These are phyloP conservation scores for Rugosomyces carneus DNA, from an alignment of 1,284 basidiomycete species.

Conservation along the genomic window DNA sequence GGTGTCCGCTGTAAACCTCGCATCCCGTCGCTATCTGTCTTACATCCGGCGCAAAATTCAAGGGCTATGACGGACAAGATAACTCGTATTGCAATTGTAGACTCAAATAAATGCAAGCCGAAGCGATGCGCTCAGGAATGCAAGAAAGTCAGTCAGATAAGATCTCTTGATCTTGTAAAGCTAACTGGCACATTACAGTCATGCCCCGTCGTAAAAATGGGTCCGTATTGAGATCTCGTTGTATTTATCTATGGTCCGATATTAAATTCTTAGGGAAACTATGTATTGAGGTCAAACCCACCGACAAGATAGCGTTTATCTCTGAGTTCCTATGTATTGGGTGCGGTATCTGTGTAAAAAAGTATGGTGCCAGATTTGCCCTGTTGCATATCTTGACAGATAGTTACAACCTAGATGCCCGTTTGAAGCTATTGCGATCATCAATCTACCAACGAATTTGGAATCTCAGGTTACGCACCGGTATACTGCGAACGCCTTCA, in stretches of 20 bases:
- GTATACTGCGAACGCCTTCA: slow-evolving; percentile 96
- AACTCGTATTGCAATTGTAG: slow-evolving; percentile 93
- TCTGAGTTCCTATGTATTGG: slow-evolving; percentile 96
- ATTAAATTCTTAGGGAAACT: slow-evolving; percentile 67
- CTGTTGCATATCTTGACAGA: slow-evolving; percentile 2
- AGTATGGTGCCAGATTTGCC: slow-evolving; percentile 49
- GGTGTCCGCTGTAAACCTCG: background rate
- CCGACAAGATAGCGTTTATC: slow-evolving; percentile 95
- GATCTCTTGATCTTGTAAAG: slow-evolving; percentile 1
- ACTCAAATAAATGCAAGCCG: slow-evolving; percentile 89
- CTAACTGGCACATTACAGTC: slow-evolving; percentile 45
- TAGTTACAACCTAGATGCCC: slow-evolving; percentile 66
- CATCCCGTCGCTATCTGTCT: slow-evolving; percentile 3
- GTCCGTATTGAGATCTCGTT: slow-evolving; percentile 35
- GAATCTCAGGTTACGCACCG: slow-evolving; percentile 93
- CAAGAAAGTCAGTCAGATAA: slow-evolving; percentile 62
- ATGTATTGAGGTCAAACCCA: slow-evolving; percentile 93
- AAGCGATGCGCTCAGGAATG: slow-evolving; percentile 91
- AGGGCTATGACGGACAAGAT: slow-evolving; percentile 78
- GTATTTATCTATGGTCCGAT: background rate
- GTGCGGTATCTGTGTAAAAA: slow-evolving; percentile 98
- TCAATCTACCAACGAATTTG: slow-evolving; percentile 95
- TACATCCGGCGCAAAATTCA: background rate
- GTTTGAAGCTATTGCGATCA: slow-evolving; percentile 95
- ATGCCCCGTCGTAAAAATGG: slow-evolving; percentile 98